Evolutionary conservation across 768 basidiomycete genomes (phyloP).

Genomic region (Dacryopinax primogenitus): DNA sequence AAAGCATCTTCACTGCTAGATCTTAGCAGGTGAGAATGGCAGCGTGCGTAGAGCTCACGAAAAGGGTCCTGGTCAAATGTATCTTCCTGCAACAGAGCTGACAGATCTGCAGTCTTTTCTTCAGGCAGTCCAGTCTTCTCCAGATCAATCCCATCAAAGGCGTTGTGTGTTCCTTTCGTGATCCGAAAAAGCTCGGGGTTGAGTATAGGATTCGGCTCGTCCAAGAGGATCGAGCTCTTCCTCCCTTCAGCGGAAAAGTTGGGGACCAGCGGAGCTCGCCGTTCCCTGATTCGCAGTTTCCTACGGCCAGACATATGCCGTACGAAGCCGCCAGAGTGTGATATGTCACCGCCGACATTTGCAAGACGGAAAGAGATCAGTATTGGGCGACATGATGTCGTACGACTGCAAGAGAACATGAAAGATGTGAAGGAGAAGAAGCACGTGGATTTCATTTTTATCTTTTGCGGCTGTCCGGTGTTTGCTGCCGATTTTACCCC

Average conservation of each 20-base stretch:
- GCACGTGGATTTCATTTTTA: constrained; percentile 5
- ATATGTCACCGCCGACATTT: neutral
- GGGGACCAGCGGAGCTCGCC: constrained; percentile 21
- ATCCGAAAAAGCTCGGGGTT: constrained; percentile 35
- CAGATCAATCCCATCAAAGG: constrained; percentile 36
- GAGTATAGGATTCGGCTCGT: constrained; percentile 43
- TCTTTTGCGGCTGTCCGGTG: neutral
- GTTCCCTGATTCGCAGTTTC: neutral
- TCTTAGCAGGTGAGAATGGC: constrained; percentile 1
- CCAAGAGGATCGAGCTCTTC: constrained; percentile 49
- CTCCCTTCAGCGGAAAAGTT: constrained; percentile 36
- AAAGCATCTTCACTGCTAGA: constrained; percentile 53
- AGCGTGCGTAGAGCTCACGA: constrained; percentile 33
- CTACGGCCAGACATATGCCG: neutral
- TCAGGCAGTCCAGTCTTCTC: constrained; percentile 24
- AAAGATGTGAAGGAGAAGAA: neutral
- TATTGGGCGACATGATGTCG: neutral
- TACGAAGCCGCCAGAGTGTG: neutral
- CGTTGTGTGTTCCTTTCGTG: constrained; percentile 36
- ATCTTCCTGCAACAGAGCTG: constrained; percentile 34
- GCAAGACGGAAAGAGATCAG: neutral
- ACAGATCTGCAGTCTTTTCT: constrained; percentile 41
- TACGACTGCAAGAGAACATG: constrained; percentile 3
- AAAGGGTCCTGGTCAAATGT: constrained; percentile 66
- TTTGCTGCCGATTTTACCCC: neutral